Evolutionary conservation across 208 protist species (phyloP), one percentile per base, ranked within the genome.

Genomic region (Porcisia deanei): DNA sequence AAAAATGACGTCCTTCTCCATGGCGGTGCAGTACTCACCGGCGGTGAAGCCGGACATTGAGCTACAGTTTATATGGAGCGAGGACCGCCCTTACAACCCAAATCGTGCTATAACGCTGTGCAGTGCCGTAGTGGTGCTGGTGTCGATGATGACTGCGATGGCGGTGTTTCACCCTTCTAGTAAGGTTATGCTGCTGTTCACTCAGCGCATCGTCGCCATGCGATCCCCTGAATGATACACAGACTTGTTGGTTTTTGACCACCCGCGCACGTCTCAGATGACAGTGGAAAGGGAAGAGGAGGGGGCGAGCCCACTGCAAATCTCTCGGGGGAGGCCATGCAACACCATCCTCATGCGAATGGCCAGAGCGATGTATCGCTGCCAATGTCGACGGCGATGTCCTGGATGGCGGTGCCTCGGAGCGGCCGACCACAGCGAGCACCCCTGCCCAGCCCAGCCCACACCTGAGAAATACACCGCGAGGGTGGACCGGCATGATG

Each of bases 31-130:
- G 3, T 96, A 96, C 81, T 72, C 77, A 5, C 60, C 67, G 30
- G 63, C 75, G 55, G 47, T 54, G 39, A 25, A 74, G n/a, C 30
- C 80, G 0, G 79, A 47, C 2, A 49, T 94, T 34, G 85, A 80
- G 54, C 73, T 96, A 22, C 52, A 71, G 16, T 93, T 88, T 66
- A 55, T 84, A 22, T 96, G 91, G 91, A 67, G 75, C 25, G 89
- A 96, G 65, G 82, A 91, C 71, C 77, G 88, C 0, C 67, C 86
- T 18, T 96, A 91, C 81, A 96, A 92, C 77, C 81, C 89, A 5
- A 71, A 79, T 39, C 80, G 79, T 1, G 90, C 88, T 8, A 47
- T 92, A n/a, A 88, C 83, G 10, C 47, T 88, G 4, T 91, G 88
- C 69, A 83, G 83, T 53, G 80, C 79, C 22, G 77, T 84, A 3